Conservation (phyloP, 257 asterid species). For the Solanum habrochaites region DNA sequence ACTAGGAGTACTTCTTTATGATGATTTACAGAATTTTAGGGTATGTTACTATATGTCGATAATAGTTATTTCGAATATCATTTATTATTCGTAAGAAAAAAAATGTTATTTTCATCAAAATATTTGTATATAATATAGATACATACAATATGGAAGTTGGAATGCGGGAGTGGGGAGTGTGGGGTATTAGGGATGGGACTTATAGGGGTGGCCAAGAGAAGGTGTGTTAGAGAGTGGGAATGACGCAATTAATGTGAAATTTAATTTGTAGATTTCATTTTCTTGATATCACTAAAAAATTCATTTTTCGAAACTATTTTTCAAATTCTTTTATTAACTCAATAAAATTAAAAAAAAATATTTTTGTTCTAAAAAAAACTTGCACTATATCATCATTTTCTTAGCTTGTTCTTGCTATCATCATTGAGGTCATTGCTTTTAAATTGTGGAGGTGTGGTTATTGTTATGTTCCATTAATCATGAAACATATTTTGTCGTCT, state of each 20-base stretch:
- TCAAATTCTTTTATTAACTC: no score
- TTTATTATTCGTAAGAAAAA: not conserved
- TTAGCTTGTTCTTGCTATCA: not conserved
- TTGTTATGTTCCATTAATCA: not conserved
- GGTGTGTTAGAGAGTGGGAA: not conserved
- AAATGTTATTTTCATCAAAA: no score
- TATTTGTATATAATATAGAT: no score
- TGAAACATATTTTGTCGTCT: not conserved
- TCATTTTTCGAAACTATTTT: not conserved
- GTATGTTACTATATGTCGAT: not conserved
- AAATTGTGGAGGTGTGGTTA: not conserved
- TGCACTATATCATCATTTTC: not conserved
- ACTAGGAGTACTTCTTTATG: not conserved
- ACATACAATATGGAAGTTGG: not conserved
- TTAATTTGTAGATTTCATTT: no score
- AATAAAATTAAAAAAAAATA: no score
- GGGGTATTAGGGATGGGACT: not conserved
- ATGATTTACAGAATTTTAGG: not conserved
- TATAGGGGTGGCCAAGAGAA: no score
- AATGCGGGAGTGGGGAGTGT: not conserved
- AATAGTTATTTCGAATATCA: no score
- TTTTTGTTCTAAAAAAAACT: no score
- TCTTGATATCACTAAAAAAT: no score
- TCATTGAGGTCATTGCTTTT: not conserved
- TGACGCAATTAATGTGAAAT: no score